Base-by-base conservation (phyloP, 768 basidiomycete species). In the Auricularia heimuer region DNA sequence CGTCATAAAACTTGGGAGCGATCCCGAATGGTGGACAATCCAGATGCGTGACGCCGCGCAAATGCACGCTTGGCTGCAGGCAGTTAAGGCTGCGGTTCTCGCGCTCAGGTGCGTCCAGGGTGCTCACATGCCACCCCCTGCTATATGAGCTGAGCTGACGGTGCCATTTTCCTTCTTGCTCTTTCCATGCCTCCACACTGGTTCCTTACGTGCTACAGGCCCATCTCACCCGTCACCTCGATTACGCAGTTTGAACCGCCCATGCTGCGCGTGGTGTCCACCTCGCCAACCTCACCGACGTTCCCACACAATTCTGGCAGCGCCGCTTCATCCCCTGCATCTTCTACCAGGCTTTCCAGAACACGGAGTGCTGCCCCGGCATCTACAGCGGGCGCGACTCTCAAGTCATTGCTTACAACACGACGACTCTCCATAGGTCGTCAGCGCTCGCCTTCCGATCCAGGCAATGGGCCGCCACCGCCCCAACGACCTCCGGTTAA, bases 31-130 rank as follows among this genome's bases (percentile, higher is more conserved):
- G 56, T 60, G 56, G 56, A 60, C 34, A 29, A 33, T 60, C 34
- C 56, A 60, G 34, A 60, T 60, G 56, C 56, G 56, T 24, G 56
- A 60, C 34, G 56, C 56, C 56, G 56, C 56, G 21, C 56, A 60
- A 18, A 60, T 60, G 56, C 56, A 60, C 29, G 56, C 24, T 29
- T 60, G 56, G 56, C 56, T 60, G 24, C 56, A 60, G 56, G 56
- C 56, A 14, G 14, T 60, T 24, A 60, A 60, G 24, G 56, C 56
- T 29, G 56, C 56, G 10, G 34, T 51, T 16, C 18, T 34, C 21
- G 56, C 56, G 24, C 56, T 33, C 11, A 42, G 39, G 39, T 42
- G 39, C 39, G 39, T 42, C 8, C 39, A 42, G 39, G 39, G 39
- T 42, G 39, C 39, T 42, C 39, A 42, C 39, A 42, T 42, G 39